Evolutionary conservation across 768 basidiomycete species (phyloP).

Genomic region (Gyrodon lividus): DNA sequence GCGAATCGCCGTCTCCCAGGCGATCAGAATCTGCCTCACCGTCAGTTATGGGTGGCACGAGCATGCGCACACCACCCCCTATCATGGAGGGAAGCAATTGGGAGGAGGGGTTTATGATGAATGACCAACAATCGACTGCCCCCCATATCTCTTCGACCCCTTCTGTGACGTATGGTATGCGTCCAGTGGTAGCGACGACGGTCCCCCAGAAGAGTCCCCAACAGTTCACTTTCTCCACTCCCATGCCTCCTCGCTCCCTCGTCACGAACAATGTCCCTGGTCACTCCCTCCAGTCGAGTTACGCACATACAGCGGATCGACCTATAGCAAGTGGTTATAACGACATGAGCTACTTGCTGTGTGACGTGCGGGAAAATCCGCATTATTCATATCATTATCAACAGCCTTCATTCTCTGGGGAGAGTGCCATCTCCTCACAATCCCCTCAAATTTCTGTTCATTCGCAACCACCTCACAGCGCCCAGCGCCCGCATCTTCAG

Average conservation of each 20-base stretch:
- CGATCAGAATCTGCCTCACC: conserved; percentile 36
- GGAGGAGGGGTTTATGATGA: conserved; percentile 56
- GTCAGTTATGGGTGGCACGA: conserved; percentile 30
- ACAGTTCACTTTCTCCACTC: conserved; percentile 42
- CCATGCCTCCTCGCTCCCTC: conserved; percentile 43
- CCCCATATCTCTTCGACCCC: conserved; percentile 40
- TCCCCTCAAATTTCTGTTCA: conserved; percentile 42
- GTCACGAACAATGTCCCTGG: conserved; percentile 43
- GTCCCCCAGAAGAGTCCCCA: conserved; percentile 46
- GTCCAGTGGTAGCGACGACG: conserved; percentile 44
- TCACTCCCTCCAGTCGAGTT: conserved; percentile 36
- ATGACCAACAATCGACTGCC: conserved; percentile 38
- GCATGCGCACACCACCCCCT: conserved; percentile 38
- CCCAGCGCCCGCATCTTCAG: conserved; percentile 39
- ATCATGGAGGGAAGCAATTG: conserved; percentile 52
- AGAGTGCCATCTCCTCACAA: conserved; percentile 42
- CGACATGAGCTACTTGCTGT: conserved; percentile 44
- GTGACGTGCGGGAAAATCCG: conserved; percentile 47
- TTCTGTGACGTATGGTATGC: conserved; percentile 45
- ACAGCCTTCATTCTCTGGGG: conserved; percentile 46
- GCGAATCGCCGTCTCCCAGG: conserved; percentile 45
- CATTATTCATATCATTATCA: conserved; percentile 56
- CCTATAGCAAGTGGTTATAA: conserved; percentile 47
- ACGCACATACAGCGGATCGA: conserved; percentile 52
- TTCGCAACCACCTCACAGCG: conserved; percentile 30